These are phyloP conservation scores for Alnus rubra DNA, from an alignment of 306 rosid genomes.

Conservation along the genomic window DNA sequence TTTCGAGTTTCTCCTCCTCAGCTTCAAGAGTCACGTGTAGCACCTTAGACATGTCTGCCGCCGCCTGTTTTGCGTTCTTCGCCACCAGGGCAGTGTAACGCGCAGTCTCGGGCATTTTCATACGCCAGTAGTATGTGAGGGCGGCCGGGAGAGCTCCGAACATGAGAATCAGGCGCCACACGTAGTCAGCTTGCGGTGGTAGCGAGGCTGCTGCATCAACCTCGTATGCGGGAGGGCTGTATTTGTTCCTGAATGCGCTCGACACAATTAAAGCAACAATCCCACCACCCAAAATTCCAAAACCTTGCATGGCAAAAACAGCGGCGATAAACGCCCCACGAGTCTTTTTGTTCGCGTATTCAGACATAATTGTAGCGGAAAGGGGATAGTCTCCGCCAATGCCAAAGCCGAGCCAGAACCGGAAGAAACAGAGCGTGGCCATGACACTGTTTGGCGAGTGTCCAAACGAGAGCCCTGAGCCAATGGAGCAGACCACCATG, in stretches of 20 bases:
- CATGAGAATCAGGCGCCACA: slow-evolving; percentile 16
- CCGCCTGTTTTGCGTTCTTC: slow-evolving; percentile 20
- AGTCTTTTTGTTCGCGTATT: slow-evolving; percentile 22
- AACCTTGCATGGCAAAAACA: slow-evolving; percentile 23
- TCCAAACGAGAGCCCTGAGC: slow-evolving; percentile 21
- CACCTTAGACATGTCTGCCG: slow-evolving; percentile 24
- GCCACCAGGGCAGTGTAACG: slow-evolving; percentile 23
- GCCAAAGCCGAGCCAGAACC: slow-evolving; percentile 23
- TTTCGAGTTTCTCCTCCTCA: background rate
- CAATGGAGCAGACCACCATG: slow-evolving; percentile 20
- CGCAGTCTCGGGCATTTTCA: slow-evolving; percentile 25
- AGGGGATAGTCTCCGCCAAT: slow-evolving; percentile 23
- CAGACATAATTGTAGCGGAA: slow-evolving; percentile 23
- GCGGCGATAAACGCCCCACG: slow-evolving; percentile 25
- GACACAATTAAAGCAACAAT: slow-evolving; percentile 9
- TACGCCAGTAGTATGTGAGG: slow-evolving; percentile 19
- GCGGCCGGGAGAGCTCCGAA: slow-evolving; percentile 18
- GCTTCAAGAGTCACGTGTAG: slow-evolving; percentile 5
- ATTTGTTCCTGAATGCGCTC: slow-evolving; percentile 1
- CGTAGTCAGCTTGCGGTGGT: slow-evolving; percentile 3
- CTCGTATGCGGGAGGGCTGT: background rate
- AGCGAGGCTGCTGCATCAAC: background rate
- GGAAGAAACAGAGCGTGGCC: slow-evolving; percentile 16
- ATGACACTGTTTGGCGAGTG: background rate
- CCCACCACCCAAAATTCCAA: slow-evolving; percentile 19